Evolutionary conservation across 805 yeast species (phyloP).

Genomic region (Teunomyces aglyptinius): DNA sequence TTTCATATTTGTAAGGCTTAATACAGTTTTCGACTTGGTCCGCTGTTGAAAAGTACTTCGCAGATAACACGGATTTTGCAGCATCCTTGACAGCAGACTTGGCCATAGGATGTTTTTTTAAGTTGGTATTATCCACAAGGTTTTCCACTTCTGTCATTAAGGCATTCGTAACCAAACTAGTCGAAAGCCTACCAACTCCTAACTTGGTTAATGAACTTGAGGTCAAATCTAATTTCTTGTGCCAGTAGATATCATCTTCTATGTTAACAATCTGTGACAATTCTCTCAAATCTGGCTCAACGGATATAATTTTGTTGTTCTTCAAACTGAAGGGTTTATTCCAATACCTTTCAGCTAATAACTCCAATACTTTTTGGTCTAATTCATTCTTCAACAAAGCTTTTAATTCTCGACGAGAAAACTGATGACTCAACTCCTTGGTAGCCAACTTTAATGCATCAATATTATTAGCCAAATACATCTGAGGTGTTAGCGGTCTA

Average conservation of each 20-base stretch:
- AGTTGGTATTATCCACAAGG: conserved; percentile 69
- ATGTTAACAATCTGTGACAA: conserved; percentile 48
- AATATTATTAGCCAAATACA: conserved; percentile 87
- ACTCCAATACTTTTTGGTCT: conserved; percentile 85
- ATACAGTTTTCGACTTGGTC: conserved; percentile 99
- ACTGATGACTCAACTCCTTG: conserved; percentile 79
- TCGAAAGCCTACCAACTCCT: conserved; percentile 90
- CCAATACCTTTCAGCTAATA: conserved; percentile 92
- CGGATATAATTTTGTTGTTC: conserved; percentile 13
- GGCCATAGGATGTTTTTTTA: conserved; percentile 85
- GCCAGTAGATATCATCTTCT: conserved; percentile 82
- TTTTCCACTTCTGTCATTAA: conserved; percentile 74
- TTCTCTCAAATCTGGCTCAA: conserved; percentile 53
- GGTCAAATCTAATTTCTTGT: conserved; percentile 77
- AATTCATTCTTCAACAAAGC: conserved; percentile 76
- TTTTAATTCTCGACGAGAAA: conserved; percentile 79
- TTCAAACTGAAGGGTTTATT: conserved; percentile 50
- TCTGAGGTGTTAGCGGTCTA: conserved; percentile 88
- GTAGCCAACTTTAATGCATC: conserved; percentile 83
- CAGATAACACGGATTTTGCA: conserved; percentile 71
- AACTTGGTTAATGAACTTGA: conserved; percentile 83
- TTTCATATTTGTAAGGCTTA: conserved; percentile 96
- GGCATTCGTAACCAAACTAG: conserved; percentile 78
- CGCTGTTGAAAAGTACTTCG: conserved; percentile 85
- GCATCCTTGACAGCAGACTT: conserved; percentile 80